These are phyloP conservation scores for Hyphopichia khmerensis DNA, from an alignment of 1,139 yeast genomes.

Conservation along the genomic window DNA sequence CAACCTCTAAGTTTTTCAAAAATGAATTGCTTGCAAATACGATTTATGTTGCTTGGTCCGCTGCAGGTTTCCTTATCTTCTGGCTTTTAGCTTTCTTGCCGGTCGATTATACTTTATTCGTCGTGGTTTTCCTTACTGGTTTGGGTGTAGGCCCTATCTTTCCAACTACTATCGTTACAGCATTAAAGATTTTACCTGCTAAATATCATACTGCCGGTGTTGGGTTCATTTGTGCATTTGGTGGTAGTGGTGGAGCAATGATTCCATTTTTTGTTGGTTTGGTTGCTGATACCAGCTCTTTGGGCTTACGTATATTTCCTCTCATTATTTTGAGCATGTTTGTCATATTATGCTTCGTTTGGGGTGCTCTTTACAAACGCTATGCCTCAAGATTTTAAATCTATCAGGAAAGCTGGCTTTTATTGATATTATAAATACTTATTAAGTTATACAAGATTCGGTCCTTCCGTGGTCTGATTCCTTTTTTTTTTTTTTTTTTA, in stretches of 20 bases:
- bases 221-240: constrained; percentile 75
- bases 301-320: constrained; percentile 36
- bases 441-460: not conserved
- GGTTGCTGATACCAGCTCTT: constrained; percentile 35
- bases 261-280: constrained; percentile 64
- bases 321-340: constrained; percentile 27
- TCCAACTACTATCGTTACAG: constrained; percentile 70
- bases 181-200: constrained; percentile 62
- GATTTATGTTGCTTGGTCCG: constrained; percentile 26
- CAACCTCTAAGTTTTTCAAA: constrained; percentile 50
- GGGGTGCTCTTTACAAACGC: constrained; percentile 25
- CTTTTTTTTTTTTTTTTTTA: not conserved
- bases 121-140: constrained; percentile 56
- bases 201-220: constrained; percentile 65
- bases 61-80: constrained; percentile 31
- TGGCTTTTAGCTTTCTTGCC: constrained; percentile 23
- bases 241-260: constrained; percentile 74
- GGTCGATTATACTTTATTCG: constrained; percentile 23
- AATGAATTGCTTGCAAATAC: constrained; percentile 47
- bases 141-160: constrained; percentile 77
- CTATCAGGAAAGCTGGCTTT: not conserved
- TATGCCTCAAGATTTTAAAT: constrained; percentile 10
- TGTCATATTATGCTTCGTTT: constrained; percentile 22
- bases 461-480: not conserved
- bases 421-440: not conserved